These are phyloP conservation scores for Diplocarpon mali DNA, from an alignment of 2,329 filamentous ascomycete species.

Conservation along the genomic window DNA sequence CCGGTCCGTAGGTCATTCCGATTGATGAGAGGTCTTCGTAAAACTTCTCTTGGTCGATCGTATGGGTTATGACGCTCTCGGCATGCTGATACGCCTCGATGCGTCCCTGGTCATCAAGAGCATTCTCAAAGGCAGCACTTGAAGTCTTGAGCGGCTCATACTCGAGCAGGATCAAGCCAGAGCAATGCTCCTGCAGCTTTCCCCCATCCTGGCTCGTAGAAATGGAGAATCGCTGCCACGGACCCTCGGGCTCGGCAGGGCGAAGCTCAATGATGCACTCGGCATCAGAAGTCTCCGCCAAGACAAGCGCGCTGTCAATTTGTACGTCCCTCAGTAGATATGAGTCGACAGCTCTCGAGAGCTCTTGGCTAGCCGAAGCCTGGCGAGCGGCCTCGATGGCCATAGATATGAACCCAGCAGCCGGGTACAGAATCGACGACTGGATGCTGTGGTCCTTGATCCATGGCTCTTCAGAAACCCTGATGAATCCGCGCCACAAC, in stretches of 20 bases:
- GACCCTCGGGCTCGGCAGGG: too few relatives aligned
- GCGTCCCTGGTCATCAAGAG: not conserved
- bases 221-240: too few relatives aligned
- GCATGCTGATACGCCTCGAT: slow-evolving; percentile 18
- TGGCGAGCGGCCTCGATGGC: slow-evolving; percentile 25
- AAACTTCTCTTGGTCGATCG: too few relatives aligned
- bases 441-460: slow-evolving; percentile 32
- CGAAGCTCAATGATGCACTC: too few relatives aligned
- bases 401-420: slow-evolving; percentile 28
- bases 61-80: not conserved
- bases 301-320: slow-evolving; percentile 35
- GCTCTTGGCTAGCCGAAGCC: not conserved
- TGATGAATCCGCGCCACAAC: slow-evolving; percentile 27
- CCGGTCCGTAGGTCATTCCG: slow-evolving; percentile 12
- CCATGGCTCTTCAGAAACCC: slow-evolving; percentile 30
- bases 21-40: not conserved
- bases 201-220: too few relatives aligned
- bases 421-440: slow-evolving; percentile 25
- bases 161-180: too few relatives aligned
- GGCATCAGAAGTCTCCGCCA: slow-evolving; percentile 29
- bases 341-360: slow-evolving; percentile 29
- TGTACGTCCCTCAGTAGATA: slow-evolving; percentile 36
- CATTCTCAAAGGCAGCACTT: slow-evolving; percentile 14
- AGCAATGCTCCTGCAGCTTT: too few relatives aligned
- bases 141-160: slow-evolving; percentile 31